A percentile compares a stretch with the other conserved stretches of the same genome.
These are phyloP conservation scores for Podila minutissima DNA, from an alignment of 192 early-diverging fungal genomes.

Conservation along the genomic window DNA sequence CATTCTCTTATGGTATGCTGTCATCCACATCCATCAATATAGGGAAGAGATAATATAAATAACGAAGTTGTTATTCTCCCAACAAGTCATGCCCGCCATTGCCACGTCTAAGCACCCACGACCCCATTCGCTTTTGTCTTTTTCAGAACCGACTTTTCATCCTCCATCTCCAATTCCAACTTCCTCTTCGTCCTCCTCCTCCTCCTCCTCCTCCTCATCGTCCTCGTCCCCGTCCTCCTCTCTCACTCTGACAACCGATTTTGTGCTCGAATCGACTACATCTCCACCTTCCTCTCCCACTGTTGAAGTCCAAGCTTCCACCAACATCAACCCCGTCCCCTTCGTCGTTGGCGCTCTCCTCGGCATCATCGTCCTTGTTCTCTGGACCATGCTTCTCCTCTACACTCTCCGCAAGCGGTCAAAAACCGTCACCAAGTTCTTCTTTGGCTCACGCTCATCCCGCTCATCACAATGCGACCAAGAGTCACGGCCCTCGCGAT, in stretches of 20 bases:
- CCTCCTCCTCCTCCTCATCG: background rate
- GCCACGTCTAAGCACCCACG: too few species aligned
- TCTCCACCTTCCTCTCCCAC: background rate
- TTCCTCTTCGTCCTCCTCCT: background rate
- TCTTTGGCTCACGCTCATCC: background rate
- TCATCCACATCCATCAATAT: too few species aligned
- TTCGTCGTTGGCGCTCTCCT: background rate
- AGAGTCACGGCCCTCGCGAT: background rate
- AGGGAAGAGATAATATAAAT: too few species aligned
- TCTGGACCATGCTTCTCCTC: background rate
- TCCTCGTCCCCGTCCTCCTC: background rate
- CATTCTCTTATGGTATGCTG: too few species aligned
- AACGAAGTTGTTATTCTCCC: too few species aligned
- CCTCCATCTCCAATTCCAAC: too few species aligned
- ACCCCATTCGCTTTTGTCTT: background rate
- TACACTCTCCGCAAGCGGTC: slow-evolving; percentile 1
- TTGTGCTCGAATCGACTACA: background rate
- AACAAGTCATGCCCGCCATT: too few species aligned
- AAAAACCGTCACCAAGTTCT: slow-evolving; percentile 1
- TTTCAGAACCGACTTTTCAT: too few species aligned
- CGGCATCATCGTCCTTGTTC: background rate
- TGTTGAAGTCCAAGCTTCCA: background rate
- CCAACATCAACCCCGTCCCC: slow-evolving; percentile 11
- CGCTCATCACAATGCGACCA: background rate
- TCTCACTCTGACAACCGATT: background rate